Percentiles rank a stretch among this genome's conserved stretches.
Conservation (phyloP, 2,329 filamentous ascomycete genomes). For the Lachnellula hyalina region DNA sequence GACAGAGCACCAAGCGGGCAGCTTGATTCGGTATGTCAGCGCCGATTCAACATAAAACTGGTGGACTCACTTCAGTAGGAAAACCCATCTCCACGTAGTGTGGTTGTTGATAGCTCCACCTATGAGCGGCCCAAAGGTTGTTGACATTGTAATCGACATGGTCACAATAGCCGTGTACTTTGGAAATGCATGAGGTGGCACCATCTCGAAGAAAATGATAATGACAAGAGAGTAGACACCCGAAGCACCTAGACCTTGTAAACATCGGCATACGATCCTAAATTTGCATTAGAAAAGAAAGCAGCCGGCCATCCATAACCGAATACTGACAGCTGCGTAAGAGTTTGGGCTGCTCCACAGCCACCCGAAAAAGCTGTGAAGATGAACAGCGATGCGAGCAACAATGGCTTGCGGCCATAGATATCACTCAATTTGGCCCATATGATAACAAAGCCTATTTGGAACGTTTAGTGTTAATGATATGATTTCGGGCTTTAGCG, state of each 20-base stretch:
- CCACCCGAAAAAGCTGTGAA: not conserved
- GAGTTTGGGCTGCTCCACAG: not conserved
- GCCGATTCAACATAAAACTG: not conserved
- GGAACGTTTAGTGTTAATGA: not conserved
- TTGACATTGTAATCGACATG: not conserved
- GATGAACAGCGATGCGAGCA: not conserved
- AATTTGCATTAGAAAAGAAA: not conserved
- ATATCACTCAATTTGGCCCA: not conserved
- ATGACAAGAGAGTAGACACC: not conserved
- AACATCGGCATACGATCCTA: slow-evolving; percentile 1
- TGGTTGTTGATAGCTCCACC: slow-evolving; percentile 1
- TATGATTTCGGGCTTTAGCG: not conserved
- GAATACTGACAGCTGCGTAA: not conserved
- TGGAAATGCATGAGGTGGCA: not conserved
- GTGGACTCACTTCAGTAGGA: not conserved
- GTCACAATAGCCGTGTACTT: not conserved
- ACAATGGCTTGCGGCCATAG: not conserved
- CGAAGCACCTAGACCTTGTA: slow-evolving; percentile 1
- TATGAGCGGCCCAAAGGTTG: slow-evolving; percentile 1
- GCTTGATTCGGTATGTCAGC: not conserved
- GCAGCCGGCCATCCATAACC: not conserved
- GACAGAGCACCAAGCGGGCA: not conserved
- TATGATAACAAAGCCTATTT: not conserved
- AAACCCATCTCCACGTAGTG: slow-evolving; percentile 3
- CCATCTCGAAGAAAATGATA: slow-evolving; percentile 2